These are phyloP conservation scores for Tritrichomonas musculus DNA, from an alignment of 208 protist species.

Conservation along the genomic window DNA sequence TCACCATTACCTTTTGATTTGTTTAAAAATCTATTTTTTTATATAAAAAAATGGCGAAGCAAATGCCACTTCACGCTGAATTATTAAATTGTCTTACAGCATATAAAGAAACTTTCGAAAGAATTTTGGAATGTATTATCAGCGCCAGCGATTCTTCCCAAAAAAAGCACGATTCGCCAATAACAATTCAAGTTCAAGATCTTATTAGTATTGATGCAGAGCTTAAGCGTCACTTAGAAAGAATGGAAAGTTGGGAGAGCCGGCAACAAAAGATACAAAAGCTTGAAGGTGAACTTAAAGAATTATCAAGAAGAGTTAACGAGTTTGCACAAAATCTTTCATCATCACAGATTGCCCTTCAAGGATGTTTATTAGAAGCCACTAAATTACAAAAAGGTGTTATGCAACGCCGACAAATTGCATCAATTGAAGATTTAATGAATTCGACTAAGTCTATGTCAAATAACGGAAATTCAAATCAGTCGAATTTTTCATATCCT, in stretches of 20 bases:
- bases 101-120: not conserved
- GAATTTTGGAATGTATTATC: not conserved
- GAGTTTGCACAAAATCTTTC: not conserved
- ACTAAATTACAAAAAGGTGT: not conserved
- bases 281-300: not conserved
- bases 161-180: conserved; percentile 2
- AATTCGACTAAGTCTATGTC: no score
- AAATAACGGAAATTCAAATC: no score
- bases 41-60: conserved; percentile 9
- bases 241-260: not conserved
- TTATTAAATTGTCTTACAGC: conserved; percentile 19
- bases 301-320: not conserved
- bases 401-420: not conserved
- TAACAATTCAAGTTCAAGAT: conserved; percentile 18
- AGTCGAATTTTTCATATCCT: no score
- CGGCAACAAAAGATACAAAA: not conserved
- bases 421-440: no score
- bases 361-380: not conserved
- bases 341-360: not conserved
- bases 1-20: no score
- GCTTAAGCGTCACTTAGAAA: not conserved
- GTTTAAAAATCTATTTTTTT: no score
- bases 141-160: not conserved
- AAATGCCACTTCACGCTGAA: not conserved
- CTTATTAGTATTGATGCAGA: not conserved